Conservation (phyloP, 192 early-diverging fungal species). For the Dimargaris cristalligena region DNA sequence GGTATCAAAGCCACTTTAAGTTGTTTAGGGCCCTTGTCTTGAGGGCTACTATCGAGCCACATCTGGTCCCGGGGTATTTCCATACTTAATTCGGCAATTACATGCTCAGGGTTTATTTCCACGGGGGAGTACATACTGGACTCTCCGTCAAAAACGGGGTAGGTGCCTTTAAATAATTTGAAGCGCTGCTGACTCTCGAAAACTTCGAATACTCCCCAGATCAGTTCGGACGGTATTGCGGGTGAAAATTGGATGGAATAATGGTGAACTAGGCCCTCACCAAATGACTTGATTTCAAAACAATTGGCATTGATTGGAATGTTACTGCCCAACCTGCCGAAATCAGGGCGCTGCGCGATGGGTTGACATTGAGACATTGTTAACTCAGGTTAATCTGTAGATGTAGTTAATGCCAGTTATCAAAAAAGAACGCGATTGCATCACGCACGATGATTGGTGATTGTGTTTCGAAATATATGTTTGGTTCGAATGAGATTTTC, state of each 20-base stretch:
- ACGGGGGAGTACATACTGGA: constrained; percentile 55
- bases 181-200: constrained; percentile 34
- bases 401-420: no score
- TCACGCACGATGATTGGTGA: no score
- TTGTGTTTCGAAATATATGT: no score
- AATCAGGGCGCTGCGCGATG: no score
- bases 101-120: constrained; percentile 32
- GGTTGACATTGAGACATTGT: no score
- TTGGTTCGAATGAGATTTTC: no score
- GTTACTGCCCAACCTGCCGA: no score
- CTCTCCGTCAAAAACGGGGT: constrained; percentile 70
- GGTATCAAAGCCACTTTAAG: constrained; percentile 37
- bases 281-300: constrained; percentile 52
- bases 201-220: constrained; percentile 47
- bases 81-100: constrained; percentile 38
- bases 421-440: no score
- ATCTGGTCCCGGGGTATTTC: neutral
- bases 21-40: constrained; percentile 25
- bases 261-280: constrained; percentile 53
- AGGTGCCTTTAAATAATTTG: constrained; percentile 35
- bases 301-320: no score
- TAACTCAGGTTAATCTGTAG: no score
- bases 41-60: constrained; percentile 6
- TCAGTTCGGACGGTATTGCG: constrained; percentile 58
- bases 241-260: constrained; percentile 66